Base-by-base conservation (phyloP, 1,139 yeast genomes). In the Debaryomycetaceae sp. region DNA sequence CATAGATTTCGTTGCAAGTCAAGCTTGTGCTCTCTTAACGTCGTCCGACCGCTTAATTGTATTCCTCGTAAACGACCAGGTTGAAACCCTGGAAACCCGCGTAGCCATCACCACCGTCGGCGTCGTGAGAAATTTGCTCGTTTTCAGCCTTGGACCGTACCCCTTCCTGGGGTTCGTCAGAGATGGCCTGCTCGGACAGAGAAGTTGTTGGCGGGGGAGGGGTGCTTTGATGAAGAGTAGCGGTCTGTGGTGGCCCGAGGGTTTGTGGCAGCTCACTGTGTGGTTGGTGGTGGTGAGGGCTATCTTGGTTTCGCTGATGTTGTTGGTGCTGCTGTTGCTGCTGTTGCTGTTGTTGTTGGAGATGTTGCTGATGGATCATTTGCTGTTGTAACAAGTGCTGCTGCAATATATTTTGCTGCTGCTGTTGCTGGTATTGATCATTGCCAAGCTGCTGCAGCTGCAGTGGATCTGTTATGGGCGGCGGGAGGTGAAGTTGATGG, bases 231-330 rank as follows among this genome's bases (percentile, higher is more conserved):
- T 21, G 23, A 6, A 12, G 6, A 21, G 12, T 12, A 4, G 13
- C 14, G 4, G 6, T 15, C 13, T 21, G 12, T 13, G 12, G 12
- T 6, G 4, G 14, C 23, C 29, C 37, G 22, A 25, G 35, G 14
- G 29, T 31, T 30, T 43, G 42, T 25, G 42, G 46, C 21, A 37
- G 46, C 11, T 39, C 35, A 28, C 43, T 25, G 24, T 42, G 48
- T 23, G 35, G 48, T 14, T 43, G 41, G 8, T 36, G 34, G 22
- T 25, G 37, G 8, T 31, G 34, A 9, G 28, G 30, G 8, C 25
- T 31, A 25, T 13, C 17, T 12, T 29, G 35, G 9, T 30, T 33
- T 18, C 28, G 45, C 15, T 16, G 31, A 5, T 31, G 36, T 13
- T 33, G 37, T 17, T 38, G 41, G 14, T 34, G 40, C 24, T 34